These are phyloP conservation scores for Mortierella sp. DNA, from an alignment of 371 early-diverging fungal species.

Conservation along the genomic window DNA sequence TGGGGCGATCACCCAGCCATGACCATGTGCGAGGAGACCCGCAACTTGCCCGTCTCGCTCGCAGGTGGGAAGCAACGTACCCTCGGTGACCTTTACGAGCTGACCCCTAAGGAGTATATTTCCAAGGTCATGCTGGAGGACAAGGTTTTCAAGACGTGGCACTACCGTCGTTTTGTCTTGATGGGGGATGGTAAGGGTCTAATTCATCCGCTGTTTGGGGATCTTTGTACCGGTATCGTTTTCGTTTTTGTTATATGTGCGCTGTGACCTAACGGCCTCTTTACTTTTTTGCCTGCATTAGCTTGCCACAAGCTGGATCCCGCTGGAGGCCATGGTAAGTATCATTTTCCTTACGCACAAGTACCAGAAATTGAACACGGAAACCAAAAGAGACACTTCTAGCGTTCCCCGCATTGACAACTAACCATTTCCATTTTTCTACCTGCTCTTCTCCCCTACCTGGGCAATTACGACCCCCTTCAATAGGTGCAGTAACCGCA, in stretches of 20 bases:
- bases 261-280: no score
- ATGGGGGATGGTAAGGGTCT: not conserved
- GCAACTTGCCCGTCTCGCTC: not conserved
- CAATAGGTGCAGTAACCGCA: not conserved
- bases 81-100: slow-evolving; percentile 6
- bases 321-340: not conserved
- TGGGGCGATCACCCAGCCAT: not conserved
- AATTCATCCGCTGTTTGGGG: not conserved
- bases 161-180: not conserved
- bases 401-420: not conserved
- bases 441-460: not conserved
- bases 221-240: not conserved
- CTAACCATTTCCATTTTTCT: not conserved
- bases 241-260: not conserved
- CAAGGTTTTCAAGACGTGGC: slow-evolving; percentile 16
- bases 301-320: not conserved
- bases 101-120: not conserved
- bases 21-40: slow-evolving; percentile 6
- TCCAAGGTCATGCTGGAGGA: slow-evolving; percentile 15
- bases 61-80: not conserved
- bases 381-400: not conserved
- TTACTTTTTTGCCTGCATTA: not conserved
- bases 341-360: not conserved
- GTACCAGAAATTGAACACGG: no score
- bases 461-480: no score